Percentiles rank a stretch among this genome's conserved stretches.
phyloP scores from a whole-genome alignment of 2,329 filamentous ascomycete genomes.

The Ophiostoma perfectum region DNA sequence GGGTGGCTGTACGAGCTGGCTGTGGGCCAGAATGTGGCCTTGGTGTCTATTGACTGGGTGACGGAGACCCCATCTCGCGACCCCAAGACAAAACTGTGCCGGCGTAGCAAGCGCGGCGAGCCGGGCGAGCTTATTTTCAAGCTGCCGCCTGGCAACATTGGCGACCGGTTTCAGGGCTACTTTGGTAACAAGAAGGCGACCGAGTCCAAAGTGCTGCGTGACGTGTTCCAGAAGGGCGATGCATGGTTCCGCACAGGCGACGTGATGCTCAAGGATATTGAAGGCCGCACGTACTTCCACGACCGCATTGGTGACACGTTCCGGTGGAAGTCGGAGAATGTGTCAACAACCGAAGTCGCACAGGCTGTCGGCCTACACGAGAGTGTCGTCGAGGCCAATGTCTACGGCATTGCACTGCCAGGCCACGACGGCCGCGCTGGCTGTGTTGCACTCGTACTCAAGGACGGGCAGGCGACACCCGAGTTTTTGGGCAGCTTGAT shows the following conservation, averaged over 20 bases:
- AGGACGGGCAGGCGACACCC: conserved; percentile 40
- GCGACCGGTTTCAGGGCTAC: conserved; percentile 72
- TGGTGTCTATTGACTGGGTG: conserved; percentile 67
- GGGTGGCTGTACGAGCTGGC: conserved; percentile 57
- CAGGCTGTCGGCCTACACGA: conserved; percentile 64
- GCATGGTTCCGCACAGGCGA: conserved; percentile 84
- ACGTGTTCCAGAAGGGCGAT: conserved; percentile 70
- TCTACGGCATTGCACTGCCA: conserved; percentile 75
- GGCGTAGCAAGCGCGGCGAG: conserved; percentile 50
- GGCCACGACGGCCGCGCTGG: conserved; percentile 79
- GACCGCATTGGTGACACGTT: conserved; percentile 77
- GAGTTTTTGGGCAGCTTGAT: conserved; percentile 54
- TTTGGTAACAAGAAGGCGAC: conserved; percentile 68
- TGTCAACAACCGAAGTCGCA: conserved; percentile 77
- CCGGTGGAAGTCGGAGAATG: conserved; percentile 78
- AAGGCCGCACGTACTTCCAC: conserved; percentile 72
- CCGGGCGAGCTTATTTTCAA: conserved; percentile 70
- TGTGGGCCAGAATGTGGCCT: conserved; percentile 45
- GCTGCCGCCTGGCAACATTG: conserved; percentile 60
- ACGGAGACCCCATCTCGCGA: conserved; percentile 64
- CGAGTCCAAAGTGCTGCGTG: conserved; percentile 64
- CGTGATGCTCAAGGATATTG: conserved; percentile 61
- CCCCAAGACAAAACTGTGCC: conserved; percentile 63
- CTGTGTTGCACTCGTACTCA: conserved; percentile 51
- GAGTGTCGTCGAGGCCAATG: conserved; percentile 69